Evolutionary conservation across 2,329 filamentous ascomycete genomes (phyloP), one percentile per base, ranked within the genome.

Genomic region (Aspergillus terreus): DNA sequence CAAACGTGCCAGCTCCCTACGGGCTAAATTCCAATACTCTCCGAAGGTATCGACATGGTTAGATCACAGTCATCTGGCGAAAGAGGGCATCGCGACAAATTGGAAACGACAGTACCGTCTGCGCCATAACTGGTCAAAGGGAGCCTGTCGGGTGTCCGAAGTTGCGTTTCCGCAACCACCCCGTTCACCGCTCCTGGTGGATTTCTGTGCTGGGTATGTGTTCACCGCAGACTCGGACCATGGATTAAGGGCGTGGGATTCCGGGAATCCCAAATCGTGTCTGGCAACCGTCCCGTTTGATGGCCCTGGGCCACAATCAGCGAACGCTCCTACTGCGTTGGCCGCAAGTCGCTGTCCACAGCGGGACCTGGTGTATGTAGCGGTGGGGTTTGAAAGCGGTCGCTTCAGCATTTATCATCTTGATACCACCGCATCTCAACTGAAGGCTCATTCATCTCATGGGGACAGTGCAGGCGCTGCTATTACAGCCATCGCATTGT

Each of bases 41-140:
- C 81, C 80, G 4, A 80, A 76, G 49, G 63, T 79, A 7, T 81
- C 82, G 11, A 80, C 76, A 66, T 86, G 84, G 84, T 69, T 83
- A 32, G 81, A 84, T 46, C 82, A 87, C 55, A 75, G 80, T 35
- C 76, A 80, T 53, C 64, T 82, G 6, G 78, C 87, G 19, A 73
- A 71, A 50, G 71, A 73, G 52, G 77, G 76, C 11, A 69, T 66
- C 5, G 63, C 72, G 17, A 85, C 82, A 44, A 83, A 94, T 64
- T 96, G 92, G 92, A 95, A 95, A 75, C 81, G 82, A 55, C 88
- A 94, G 63, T 97, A 95, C 71, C 90, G 87, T 63, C 77, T 96
- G 46, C 82, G 89, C 43, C 88, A 96, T 67, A 97, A 97, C 72
- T 97, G 94, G 94, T 82, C 88, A 1, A 83, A 80, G 55, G 94